phyloP scores from a whole-genome alignment of 345 rosid species.

The Aegle marmelos region DNA sequence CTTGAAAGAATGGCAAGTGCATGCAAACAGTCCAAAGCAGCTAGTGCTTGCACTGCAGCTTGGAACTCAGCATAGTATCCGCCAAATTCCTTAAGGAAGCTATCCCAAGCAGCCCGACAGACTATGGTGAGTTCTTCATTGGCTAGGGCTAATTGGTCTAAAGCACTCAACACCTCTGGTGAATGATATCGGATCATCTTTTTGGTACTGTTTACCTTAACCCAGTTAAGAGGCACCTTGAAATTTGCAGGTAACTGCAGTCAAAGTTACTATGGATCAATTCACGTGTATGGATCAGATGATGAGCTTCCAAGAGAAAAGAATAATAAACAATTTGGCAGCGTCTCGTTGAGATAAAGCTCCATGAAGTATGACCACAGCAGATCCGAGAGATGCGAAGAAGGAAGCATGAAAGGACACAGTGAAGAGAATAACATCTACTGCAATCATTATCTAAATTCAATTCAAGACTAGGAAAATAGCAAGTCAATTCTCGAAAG shows the following conservation, averaged over 20 bases:
- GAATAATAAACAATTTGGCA: no score
- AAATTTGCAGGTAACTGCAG: constrained; percentile 69
- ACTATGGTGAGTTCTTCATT: constrained; percentile 68
- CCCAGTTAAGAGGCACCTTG: constrained; percentile 79
- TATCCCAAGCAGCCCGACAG: constrained; percentile 80
- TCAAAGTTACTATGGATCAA: constrained; percentile 11
- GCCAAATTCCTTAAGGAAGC: constrained; percentile 59
- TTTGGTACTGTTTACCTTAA: constrained; percentile 82
- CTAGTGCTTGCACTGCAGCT: constrained; percentile 79
- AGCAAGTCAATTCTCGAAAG: neutral
- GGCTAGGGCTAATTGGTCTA: constrained; percentile 72
- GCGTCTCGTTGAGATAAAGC: neutral
- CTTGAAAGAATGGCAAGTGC: constrained; percentile 80
- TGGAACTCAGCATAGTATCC: constrained; percentile 68
- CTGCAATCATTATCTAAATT: neutral
- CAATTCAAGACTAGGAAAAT: neutral
- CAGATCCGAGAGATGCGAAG: neutral
- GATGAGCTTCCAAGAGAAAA: neutral
- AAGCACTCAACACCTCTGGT: constrained; percentile 68
- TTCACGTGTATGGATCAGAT: neutral
- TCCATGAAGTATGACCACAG: neutral
- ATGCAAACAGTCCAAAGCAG: constrained; percentile 87
- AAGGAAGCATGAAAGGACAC: neutral
- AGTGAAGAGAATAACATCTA: neutral
- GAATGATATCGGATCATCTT: constrained; percentile 90